Conservation (phyloP, 1,284 basidiomycete genomes). For the Ganoderma sinense region DNA sequence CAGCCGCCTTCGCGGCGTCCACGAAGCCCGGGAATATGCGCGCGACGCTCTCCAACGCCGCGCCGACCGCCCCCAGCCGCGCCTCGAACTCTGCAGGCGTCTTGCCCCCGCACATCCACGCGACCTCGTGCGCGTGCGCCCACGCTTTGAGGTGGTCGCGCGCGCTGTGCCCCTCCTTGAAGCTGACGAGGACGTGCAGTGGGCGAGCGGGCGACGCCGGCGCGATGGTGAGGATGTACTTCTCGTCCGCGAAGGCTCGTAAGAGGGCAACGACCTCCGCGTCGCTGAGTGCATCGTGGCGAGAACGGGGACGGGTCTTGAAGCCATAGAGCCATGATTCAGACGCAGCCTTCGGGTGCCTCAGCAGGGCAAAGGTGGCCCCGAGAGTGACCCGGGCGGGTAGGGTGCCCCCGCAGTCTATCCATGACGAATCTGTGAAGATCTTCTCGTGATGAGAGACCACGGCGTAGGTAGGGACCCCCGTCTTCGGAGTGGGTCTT, state of each 20-base stretch:
- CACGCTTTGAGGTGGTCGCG: constrained; percentile 64
- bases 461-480: not conserved
- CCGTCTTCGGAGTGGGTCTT: constrained; percentile 1
- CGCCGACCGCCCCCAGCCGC: constrained; percentile 33
- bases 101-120: constrained; percentile 17
- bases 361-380: constrained; percentile 23
- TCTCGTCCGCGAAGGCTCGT: constrained; percentile 48
- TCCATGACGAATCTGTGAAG: constrained; percentile 25
- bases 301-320: not conserved
- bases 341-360: not conserved
- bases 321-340: not conserved
- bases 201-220: constrained; percentile 31
- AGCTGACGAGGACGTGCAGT: constrained; percentile 46
- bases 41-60: constrained; percentile 34
- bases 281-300: constrained; percentile 6
- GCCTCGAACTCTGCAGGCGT: constrained; percentile 21
- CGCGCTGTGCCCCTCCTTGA: constrained; percentile 56
- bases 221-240: constrained; percentile 59
- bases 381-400: constrained; percentile 26
- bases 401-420: not conserved
- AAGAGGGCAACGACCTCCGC: constrained; percentile 26
- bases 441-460: constrained; percentile 28
- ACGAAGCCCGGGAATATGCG: constrained; percentile 43
- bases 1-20: constrained; percentile 37
- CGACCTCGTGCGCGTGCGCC: constrained; percentile 52